Base-by-base conservation (phyloP, 2,329 filamentous ascomycete species). In the Microsporum ferrugineum region DNA sequence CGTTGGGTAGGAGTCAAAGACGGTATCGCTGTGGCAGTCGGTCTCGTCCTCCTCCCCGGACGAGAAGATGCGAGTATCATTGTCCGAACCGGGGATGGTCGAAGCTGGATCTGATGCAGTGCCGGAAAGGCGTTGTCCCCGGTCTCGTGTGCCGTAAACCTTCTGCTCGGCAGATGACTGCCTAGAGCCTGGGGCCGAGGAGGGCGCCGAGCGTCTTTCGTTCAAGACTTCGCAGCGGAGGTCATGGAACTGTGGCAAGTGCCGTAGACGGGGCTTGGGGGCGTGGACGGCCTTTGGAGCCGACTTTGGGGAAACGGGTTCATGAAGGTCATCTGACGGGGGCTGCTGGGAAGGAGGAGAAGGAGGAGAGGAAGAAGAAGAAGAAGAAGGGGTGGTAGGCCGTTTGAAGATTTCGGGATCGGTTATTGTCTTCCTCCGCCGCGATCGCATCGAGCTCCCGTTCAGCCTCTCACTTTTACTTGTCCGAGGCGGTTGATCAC, bases 1-100 rank as follows among this genome's bases (percentile, higher is more conserved):
- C 7, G 83, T 86, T 62, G 81, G 82, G 62, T 85, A 74, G 57
- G 84, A 86, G 71, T 86, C 84, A 72, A 82, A 86, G 14, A 80
- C 77, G 29, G 80, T 84, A 64, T 86, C 84, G 65, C 82, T 85
- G 66, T 82, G 78, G 64, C 82, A 77, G 66, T 85, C 84, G 56
- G 79, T 79, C 63, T 84, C 84, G 66, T 84, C 82, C 65, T 84
- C 83, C 63, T 85, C 82, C 34, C 79, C 76, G 27, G 81, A 84
- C 45, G 79, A 79, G 64, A 83, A 76, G 34, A 79, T 76, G 60
- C 80, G 78, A 64, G 79, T 79, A 66, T 85, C 84, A 67, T 77
- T 79, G 67, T 86, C 84, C 33, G 84, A 86, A 17, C 81, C 83
- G 59, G 83, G 76, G 47, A 82, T 74, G 59, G 81, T 83, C 36